Evolutionary conservation across 768 basidiomycete genomes (phyloP).

Genomic region (Inosperma sp.): DNA sequence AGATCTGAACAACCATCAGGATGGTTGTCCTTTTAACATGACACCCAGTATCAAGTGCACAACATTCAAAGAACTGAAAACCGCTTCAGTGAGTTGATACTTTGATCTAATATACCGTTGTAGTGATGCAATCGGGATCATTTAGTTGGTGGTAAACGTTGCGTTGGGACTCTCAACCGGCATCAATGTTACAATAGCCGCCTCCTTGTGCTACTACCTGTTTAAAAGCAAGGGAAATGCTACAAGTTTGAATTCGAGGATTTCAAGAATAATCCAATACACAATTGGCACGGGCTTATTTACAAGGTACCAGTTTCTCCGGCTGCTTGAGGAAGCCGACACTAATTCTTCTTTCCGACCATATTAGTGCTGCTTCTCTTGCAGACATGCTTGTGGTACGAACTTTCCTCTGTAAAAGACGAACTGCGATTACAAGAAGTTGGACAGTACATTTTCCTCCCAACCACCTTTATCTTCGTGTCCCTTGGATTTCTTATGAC

Average conservation of each 20-base stretch:
- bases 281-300: slow-evolving; percentile 35
- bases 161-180: slow-evolving; percentile 39
- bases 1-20: slow-evolving; percentile 4
- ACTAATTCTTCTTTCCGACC: too few species aligned
- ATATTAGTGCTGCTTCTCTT: slow-evolving; percentile 40
- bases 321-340: too few species aligned
- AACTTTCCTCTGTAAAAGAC: background rate
- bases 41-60: slow-evolving; percentile 28
- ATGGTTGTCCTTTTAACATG: background rate
- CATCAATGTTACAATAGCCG: slow-evolving; percentile 41
- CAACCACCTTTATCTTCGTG: slow-evolving; percentile 42
- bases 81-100: slow-evolving; percentile 29
- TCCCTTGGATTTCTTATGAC: slow-evolving; percentile 41
- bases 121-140: background rate
- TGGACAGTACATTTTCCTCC: slow-evolving; percentile 39
- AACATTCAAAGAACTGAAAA: slow-evolving; percentile 27
- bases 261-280: slow-evolving; percentile 36
- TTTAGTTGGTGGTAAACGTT: slow-evolving; percentile 40
- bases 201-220: slow-evolving; percentile 35
- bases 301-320: slow-evolving; percentile 30
- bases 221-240: slow-evolving; percentile 28
- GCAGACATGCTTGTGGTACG: slow-evolving; percentile 40
- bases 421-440: background rate
- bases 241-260: slow-evolving; percentile 30
- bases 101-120: background rate